phyloP scores from a whole-genome alignment of 179 eudicot species.

The Actinidia chinensis region DNA sequence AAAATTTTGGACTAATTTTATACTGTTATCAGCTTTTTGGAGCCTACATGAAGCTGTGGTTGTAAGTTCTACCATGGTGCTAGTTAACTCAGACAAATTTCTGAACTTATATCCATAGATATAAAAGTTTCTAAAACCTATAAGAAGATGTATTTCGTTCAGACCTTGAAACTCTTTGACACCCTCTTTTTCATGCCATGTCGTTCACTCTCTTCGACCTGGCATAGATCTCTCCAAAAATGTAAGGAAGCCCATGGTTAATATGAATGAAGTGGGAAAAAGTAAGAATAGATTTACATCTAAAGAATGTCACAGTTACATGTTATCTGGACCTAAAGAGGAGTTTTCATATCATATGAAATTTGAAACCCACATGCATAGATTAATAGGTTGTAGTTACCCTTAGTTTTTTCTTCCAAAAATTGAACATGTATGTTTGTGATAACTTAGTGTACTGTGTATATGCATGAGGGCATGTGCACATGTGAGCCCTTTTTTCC shows the following conservation, averaged over 20 bases:
- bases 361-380: neutral
- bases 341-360: neutral
- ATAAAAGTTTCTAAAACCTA: neutral
- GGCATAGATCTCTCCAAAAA: neutral
- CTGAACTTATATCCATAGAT: neutral
- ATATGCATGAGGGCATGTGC: too few species aligned
- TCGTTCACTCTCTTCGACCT: neutral
- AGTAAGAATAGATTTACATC: neutral
- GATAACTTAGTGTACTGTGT: neutral
- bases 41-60: neutral
- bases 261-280: neutral
- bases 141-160: neutral
- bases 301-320: neutral
- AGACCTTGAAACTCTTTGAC: neutral
- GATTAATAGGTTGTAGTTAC: neutral
- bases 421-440: neutral
- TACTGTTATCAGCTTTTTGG: neutral
- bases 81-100: constrained; percentile 1
- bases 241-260: neutral
- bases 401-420: neutral
- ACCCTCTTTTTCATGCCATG: neutral
- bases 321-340: neutral
- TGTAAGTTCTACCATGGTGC: neutral
- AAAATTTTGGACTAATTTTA: neutral
- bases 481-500: neutral